Percentiles rank a stretch among this genome's conserved stretches.
Conservation (phyloP, 2,329 filamentous ascomycete species). For the Penicillium rolfsii region DNA sequence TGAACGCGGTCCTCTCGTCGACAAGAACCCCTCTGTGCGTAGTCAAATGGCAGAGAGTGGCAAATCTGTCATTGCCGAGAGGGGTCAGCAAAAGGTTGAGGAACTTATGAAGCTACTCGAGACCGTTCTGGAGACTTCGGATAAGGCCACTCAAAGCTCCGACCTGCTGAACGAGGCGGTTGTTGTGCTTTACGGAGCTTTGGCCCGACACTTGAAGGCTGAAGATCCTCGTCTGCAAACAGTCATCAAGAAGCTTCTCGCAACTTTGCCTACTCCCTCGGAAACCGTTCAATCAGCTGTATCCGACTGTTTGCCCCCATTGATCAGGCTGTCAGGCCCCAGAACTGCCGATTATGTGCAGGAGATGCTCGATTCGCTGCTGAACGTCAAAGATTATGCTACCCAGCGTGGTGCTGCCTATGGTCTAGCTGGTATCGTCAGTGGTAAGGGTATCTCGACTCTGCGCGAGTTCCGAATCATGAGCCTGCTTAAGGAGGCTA, state of each 20-base stretch:
- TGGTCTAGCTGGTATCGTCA: slow-evolving; percentile 85
- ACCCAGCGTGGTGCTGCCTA: slow-evolving; percentile 90
- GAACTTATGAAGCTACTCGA: slow-evolving; percentile 92
- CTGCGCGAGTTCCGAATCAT: slow-evolving; percentile 86
- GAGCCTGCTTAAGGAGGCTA: slow-evolving; percentile 74
- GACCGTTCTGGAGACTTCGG: slow-evolving; percentile 79
- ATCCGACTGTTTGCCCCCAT: slow-evolving; percentile 86
- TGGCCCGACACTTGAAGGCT: slow-evolving; percentile 81
- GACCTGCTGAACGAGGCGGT: slow-evolving; percentile 96
- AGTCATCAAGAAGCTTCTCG: slow-evolving; percentile 82
- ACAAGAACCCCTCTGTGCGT: slow-evolving; percentile 75
- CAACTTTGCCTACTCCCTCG: slow-evolving; percentile 89
- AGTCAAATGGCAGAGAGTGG: slow-evolving; percentile 91
- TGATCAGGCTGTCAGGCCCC: slow-evolving; percentile 79
- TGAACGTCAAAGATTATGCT: slow-evolving; percentile 90
- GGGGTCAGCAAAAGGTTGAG: slow-evolving; percentile 82
- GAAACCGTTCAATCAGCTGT: slow-evolving; percentile 97
- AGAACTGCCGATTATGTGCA: slow-evolving; percentile 80
- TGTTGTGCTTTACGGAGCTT: slow-evolving; percentile 93
- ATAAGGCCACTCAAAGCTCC: slow-evolving; percentile 76
- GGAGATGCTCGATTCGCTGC: slow-evolving; percentile 77
- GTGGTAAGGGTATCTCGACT: slow-evolving; percentile 80
- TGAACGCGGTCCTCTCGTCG: slow-evolving; percentile 81
- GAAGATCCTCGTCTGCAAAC: slow-evolving; percentile 87
- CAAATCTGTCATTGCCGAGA: slow-evolving; percentile 75